Base-by-base conservation (phyloP, 2,329 filamentous ascomycete genomes). In the Dactylellina haptotyla region DNA sequence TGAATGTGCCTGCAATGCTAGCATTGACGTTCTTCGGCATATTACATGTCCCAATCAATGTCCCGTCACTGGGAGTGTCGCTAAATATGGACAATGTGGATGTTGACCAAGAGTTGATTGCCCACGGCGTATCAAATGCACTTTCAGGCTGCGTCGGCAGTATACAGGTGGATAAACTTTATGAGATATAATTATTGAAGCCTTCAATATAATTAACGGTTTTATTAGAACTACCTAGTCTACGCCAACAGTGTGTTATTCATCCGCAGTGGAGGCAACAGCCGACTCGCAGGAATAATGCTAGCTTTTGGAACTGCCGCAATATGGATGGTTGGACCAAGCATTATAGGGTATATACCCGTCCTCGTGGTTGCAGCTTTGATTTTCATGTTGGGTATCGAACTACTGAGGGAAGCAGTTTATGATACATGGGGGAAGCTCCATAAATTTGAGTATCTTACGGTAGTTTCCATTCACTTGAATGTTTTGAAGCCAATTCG, bases 181-280 rank as follows among this genome's bases (percentile, higher is more conserved):
- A 3, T 23, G 23, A 20, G 2, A 46, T 46, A 20, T n/a, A n/a
- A n/a, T n/a, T n/a, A n/a, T n/a, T n/a, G n/a, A n/a, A n/a, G n/a
- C n/a, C n/a, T 46, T 10, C 16, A 46, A 46, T n/a, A 46, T 20
- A 46, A 2, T 18, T 9, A 10, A 30, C 53, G 50, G 78, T 80
- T 80, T 81, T 73, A 20, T 12, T 86, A 96, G 81, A 99, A 99
- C 80, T 99, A 99, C 79, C 86, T 99, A 1, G 95, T 99, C 0
- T 99, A 98, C 79, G 94, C 94, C 69, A 99, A 99, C 80, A 97
- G 93, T 75, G 87, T 97, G n/a, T 88, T 99, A 65, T 98, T 99
- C 81, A 96, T 98, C 80, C 88, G 91, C 25, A 96, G 93, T 50
- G 95, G 95, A 14, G 95, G 94, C 18, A 88, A 96, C 79, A 93